phyloP scores from a whole-genome alignment of 148 eudicot species.

The Heliosperma pusillum region DNA sequence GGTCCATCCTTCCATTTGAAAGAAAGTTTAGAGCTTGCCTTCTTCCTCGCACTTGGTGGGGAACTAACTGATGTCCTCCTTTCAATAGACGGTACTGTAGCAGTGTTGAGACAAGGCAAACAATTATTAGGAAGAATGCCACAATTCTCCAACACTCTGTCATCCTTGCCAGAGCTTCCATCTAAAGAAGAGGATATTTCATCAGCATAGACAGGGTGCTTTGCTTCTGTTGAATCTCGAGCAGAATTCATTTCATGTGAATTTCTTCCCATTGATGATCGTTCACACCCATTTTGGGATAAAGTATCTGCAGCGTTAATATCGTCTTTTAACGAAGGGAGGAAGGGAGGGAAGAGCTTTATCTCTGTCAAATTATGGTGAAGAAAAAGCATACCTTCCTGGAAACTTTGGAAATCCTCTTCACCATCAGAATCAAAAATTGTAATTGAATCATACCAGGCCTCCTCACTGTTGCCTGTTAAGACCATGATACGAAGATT shows the following conservation, averaged over 20 bases:
- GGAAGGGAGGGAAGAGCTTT: background rate
- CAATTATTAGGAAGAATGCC: conserved; percentile 69
- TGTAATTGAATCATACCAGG: conserved; percentile 76
- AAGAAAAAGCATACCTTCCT: conserved; percentile 54
- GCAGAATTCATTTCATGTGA: conserved; percentile 39
- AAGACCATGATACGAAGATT: conserved; percentile 20
- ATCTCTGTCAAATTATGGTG: background rate
- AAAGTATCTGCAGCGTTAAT: conserved; percentile 44
- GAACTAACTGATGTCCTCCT: conserved; percentile 64
- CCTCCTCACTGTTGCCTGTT: conserved; percentile 70
- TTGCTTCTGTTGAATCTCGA: conserved; percentile 44
- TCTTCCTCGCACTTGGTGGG: conserved; percentile 66
- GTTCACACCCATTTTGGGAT: conserved; percentile 50
- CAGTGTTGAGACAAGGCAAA: conserved; percentile 70
- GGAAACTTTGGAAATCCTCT: conserved; percentile 83
- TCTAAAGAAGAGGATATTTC: conserved; percentile 58
- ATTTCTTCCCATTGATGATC: conserved; percentile 34
- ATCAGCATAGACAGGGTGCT: conserved; percentile 47
- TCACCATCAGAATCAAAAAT: conserved; percentile 82
- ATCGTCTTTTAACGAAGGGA: conserved; percentile 13
- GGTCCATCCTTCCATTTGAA: conserved; percentile 88
- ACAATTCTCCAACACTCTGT: conserved; percentile 60
- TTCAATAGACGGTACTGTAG: conserved; percentile 57
- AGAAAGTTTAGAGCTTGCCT: conserved; percentile 54
- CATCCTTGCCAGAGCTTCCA: conserved; percentile 44